A percentile compares a stretch with the other conserved stretches of the same genome.
Conservation (phyloP, 148 eudicot genomes). For the Fagopyrum tataricum region DNA sequence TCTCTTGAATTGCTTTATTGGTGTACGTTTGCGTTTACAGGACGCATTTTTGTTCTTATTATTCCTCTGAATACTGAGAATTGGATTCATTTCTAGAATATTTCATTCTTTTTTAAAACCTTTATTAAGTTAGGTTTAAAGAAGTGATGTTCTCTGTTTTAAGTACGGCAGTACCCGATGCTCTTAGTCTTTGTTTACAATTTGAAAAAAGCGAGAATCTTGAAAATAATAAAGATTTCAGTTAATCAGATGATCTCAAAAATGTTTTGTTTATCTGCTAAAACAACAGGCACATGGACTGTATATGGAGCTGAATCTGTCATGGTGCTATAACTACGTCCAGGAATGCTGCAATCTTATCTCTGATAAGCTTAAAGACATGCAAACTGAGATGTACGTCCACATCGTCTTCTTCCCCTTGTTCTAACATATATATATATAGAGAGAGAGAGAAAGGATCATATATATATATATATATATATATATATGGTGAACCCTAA, state of each 20-base stretch:
- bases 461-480: too few species aligned
- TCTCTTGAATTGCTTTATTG: background rate
- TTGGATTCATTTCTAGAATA: background rate
- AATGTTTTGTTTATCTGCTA: background rate
- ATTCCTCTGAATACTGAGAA: background rate
- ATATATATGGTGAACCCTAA: too few species aligned
- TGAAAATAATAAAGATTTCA: too few species aligned
- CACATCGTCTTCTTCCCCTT: too few species aligned
- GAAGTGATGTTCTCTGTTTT: background rate
- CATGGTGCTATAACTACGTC: slow-evolving; percentile 55
- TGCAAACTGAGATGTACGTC: slow-evolving; percentile 59
- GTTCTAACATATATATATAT: too few species aligned
- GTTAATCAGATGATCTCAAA: too few species aligned
- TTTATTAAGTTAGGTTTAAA: background rate
- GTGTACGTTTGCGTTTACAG: background rate
- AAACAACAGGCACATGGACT: slow-evolving; percentile 57
- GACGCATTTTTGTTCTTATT: slow-evolving; percentile 5
- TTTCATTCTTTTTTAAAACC: background rate
- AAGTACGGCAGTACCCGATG: background rate
- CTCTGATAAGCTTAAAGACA: slow-evolving; percentile 33
- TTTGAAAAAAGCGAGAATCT: slow-evolving; percentile 4
- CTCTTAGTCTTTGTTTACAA: background rate
- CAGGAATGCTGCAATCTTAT: slow-evolving; percentile 47
- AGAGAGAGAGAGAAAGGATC: too few species aligned
- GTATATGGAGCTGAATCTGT: slow-evolving; percentile 44